A percentile compares a stretch with the other conserved stretches of the same genome.
phyloP scores from a whole-genome alignment of 1,139 yeast species.

The Lodderomyces elongisporus region DNA sequence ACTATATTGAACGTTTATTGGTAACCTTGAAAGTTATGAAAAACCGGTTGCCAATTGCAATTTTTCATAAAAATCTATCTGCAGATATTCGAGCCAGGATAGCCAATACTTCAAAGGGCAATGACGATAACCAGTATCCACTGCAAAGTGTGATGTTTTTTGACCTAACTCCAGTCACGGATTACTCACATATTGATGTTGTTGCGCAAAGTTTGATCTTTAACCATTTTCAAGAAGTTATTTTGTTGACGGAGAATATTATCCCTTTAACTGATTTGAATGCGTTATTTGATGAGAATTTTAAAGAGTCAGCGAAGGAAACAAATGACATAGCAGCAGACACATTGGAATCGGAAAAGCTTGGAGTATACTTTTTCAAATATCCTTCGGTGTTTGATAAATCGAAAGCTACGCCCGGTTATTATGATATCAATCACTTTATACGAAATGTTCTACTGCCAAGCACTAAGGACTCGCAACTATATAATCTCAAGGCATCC shows the following conservation, averaged over 20 bases:
- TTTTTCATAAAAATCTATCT: conserved; percentile 15
- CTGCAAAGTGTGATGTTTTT: conserved; percentile 8
- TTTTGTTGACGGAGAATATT: conserved; percentile 22
- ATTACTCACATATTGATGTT: background rate
- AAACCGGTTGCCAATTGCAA: conserved; percentile 29
- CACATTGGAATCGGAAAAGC: too few species aligned
- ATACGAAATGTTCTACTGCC: conserved; percentile 24
- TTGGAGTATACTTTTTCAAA: conserved; percentile 31
- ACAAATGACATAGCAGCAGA: too few species aligned
- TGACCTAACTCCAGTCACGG: conserved; percentile 1
- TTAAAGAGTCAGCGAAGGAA: conserved; percentile 16
- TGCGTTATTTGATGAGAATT: conserved; percentile 15
- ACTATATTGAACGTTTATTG: conserved; percentile 20
- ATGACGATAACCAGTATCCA: conserved; percentile 12
- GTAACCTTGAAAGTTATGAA: conserved; percentile 23
- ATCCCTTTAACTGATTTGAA: conserved; percentile 24
- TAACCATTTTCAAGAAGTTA: conserved; percentile 29
- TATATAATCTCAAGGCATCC: conserved; percentile 17
- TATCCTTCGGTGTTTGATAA: conserved; percentile 19
- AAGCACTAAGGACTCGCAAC: conserved; percentile 15
- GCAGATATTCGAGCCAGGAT: conserved; percentile 17
- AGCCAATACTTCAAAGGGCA: conserved; percentile 17
- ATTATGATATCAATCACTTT: conserved; percentile 26
- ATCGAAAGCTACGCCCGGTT: conserved; percentile 24
- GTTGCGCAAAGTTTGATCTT: conserved; percentile 21